Evolutionary conservation across 2,329 filamentous ascomycete species (phyloP), one percentile per base, ranked within the genome.

Genomic region (Sphaerulina populicola): DNA sequence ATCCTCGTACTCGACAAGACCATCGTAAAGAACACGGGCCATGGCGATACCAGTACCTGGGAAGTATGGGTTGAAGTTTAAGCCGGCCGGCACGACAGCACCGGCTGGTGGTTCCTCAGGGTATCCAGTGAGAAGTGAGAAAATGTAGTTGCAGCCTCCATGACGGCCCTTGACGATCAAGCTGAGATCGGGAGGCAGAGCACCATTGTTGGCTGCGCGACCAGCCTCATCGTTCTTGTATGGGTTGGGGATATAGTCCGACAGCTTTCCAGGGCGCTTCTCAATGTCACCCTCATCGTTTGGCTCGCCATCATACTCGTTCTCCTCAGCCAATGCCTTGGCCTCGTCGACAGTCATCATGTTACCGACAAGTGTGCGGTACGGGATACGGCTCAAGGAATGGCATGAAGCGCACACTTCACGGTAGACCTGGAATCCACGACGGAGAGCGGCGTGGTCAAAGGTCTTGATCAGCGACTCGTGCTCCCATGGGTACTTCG

Each of bases 61-160:
- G 84, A 98, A 98, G 80, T 96, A 98, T 55, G 93, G 93, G 82
- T 98, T 98, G 83, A 98, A 98, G 83, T 97, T 96, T 74, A 98
- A 83, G 67, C 93, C 93, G 56, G 83, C 82, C 64, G 83, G 84
- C 54, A 98, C 85, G 64, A 80, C 76, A 57, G 87, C 89, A 69
- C 93, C 93, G 46, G 93, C 88, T 48, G 93, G 93, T 54, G 88
- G 80, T 75, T 98, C 93, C 63, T 98, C 93, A 55, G 93, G 93
- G 74, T 98, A 98, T 64, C 93, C 93, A 51, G 93, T 98, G 68
- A 98, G 77, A 71, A 98, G 79, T 71, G 78, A 88, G 82, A 97
- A 98, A 76, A 98, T 88, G 80, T 98, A 98, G 77, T 98, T 79
- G 81, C 88, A 94, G 71, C 93, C 93, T 69, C 91, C 93, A 78